These are phyloP conservation scores for Platanus orientalis DNA, from an alignment of 164 flowering plant species.

Conservation along the genomic window DNA sequence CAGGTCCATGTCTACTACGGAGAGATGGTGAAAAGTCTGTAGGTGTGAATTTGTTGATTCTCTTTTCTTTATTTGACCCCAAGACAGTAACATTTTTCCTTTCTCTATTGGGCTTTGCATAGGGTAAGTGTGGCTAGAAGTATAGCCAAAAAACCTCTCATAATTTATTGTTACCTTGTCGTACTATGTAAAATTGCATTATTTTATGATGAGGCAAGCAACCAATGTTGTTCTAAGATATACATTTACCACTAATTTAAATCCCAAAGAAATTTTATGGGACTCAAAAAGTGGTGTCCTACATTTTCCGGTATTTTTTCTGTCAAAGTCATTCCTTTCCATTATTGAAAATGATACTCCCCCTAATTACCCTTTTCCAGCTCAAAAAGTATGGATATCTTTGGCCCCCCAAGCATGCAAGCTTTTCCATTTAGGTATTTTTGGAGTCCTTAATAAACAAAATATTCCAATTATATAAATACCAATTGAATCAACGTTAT, in stretches of 20 bases:
- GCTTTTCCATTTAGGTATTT: too few relatives aligned
- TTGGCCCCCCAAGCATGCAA: too few relatives aligned
- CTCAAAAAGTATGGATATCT: too few relatives aligned
- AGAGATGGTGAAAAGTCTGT: constrained; percentile 17
- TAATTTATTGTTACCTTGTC: constrained; percentile 26
- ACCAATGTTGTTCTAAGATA: constrained; percentile 17
- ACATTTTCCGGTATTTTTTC: too few relatives aligned
- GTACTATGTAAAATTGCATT: constrained; percentile 32
- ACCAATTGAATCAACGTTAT: too few relatives aligned
- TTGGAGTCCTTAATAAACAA: too few relatives aligned
- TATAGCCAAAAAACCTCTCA: neutral
- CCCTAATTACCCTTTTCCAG: too few relatives aligned
- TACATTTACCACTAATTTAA: neutral
- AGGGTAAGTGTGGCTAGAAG: constrained; percentile 10
- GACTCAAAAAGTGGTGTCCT: too few relatives aligned
- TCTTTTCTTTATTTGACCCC: neutral
- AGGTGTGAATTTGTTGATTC: neutral
- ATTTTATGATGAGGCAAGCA: constrained; percentile 17
- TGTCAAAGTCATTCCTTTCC: too few relatives aligned
- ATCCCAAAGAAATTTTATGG: neutral
- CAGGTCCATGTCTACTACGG: constrained; percentile 45
- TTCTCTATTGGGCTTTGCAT: constrained; percentile 10
- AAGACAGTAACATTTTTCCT: neutral
- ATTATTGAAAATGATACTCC: too few relatives aligned
- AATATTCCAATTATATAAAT: too few relatives aligned